Evolutionary conservation across 1,284 basidiomycete genomes (phyloP), one percentile per base, ranked within the genome.

Genomic region (Singerocomus rubriflavus): DNA sequence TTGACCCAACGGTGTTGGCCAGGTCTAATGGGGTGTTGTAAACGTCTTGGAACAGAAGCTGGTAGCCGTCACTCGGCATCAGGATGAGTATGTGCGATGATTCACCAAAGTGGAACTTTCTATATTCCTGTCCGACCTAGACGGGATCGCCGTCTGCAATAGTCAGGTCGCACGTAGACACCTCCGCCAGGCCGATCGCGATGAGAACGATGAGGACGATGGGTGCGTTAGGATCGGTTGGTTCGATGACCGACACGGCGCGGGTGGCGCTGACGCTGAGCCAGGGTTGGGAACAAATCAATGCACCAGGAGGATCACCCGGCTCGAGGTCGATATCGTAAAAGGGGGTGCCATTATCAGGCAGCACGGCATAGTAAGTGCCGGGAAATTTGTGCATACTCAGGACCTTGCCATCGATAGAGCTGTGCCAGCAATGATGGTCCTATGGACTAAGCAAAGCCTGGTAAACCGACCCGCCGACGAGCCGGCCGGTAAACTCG

Each of bases 381-480:
- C 82, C 81, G 1, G 69, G 64, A 2, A 81, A 61, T 5, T 69
- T 48, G 5, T 67, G 64, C 3, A 67, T 64, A 47, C 74, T 74
- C 30, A 63, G 59, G 52, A 83, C 69, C 0, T 51, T 71, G 5
- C 80, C 81, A 8, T 68, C 66, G 13, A 83, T 69, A 7, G 80
- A 80, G 25, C 70, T 66, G 56, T 77, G 74, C 80, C 79, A 82
- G 41, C 80, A 74, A 57, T 82, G 80, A 58, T 78, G 82, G 25
- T 71, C 70, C 6, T 67, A 48, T 0, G 76, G 68, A 33, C 66
- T 69, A 39, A 83, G 71, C 67, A 76, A 82, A 1, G 73, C 77
- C 55, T 82, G 81, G 57, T 74, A 80, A 45, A 81, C 65, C 1
- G 77, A 77, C 1, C 78, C 80, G 2, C 76, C 77, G 5, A 3